These are phyloP conservation scores for Puccinia coronata DNA, from an alignment of 1,284 basidiomycete species.

Conservation along the genomic window DNA sequence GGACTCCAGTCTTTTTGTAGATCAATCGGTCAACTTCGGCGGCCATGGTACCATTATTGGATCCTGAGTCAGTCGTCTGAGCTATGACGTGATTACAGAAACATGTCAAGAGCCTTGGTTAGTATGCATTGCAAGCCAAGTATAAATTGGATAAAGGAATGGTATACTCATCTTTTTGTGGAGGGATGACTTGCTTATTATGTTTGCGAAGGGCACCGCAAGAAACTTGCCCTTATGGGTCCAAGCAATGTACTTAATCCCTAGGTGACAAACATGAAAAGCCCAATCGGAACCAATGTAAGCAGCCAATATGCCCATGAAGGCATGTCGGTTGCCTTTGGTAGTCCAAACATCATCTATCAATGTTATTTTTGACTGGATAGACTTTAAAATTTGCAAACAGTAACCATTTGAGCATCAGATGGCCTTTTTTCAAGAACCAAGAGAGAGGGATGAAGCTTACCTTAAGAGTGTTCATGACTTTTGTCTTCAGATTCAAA, in stretches of 20 bases:
- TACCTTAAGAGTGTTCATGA: neutral
- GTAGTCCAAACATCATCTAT: conserved; percentile 25
- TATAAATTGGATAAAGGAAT: too few species aligned
- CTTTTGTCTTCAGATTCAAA: conserved; percentile 1
- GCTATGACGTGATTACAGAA: neutral
- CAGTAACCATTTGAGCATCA: neutral
- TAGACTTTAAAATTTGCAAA: neutral
- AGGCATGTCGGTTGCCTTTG: conserved; percentile 22
- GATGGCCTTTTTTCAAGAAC: too few species aligned
- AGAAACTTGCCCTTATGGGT: conserved; percentile 15
- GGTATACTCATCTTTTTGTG: conserved; percentile 14
- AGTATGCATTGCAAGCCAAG: too few species aligned
- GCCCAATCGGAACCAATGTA: neutral
- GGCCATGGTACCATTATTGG: conserved; percentile 20
- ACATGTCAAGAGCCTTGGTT: neutral
- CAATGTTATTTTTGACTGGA: neutral
- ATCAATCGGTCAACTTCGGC: neutral
- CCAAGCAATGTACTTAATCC: conserved; percentile 2
- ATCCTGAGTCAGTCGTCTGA: conserved; percentile 9
- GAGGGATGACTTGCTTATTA: neutral
- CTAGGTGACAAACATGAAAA: neutral
- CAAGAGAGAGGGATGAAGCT: too few species aligned
- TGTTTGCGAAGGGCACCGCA: conserved; percentile 13
- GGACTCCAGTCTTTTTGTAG: neutral
- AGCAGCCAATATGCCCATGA: conserved; percentile 14